Evolutionary conservation across 139 green algal species (phyloP).

Genomic region (Penium margaritaceum): DNA sequence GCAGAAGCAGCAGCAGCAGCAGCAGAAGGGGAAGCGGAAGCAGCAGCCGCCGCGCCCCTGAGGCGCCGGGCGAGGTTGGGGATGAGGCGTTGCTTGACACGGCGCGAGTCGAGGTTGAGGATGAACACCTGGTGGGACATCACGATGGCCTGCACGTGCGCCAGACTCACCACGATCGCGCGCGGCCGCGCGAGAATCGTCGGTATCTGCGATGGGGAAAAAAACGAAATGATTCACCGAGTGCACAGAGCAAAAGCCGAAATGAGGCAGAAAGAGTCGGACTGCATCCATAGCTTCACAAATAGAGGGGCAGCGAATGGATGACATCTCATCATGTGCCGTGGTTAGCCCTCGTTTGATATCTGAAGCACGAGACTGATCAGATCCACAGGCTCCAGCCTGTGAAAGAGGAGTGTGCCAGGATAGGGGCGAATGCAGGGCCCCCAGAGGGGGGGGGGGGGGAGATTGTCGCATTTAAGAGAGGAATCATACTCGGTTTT

Average conservation of each 20-base stretch:
- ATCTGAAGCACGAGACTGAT: no score
- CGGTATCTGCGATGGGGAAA: background rate
- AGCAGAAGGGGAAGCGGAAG: background rate
- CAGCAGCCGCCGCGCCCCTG: no score
- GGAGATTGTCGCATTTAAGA: background rate
- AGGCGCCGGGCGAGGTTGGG: constrained; percentile 14
- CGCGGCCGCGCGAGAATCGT: constrained; percentile 5
- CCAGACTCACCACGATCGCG: constrained; percentile 20
- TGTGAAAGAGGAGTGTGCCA: background rate
- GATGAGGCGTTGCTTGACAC: background rate
- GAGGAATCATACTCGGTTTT: background rate
- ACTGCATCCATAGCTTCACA: no score
- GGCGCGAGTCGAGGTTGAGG: constrained; percentile 1
- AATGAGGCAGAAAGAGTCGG: background rate
- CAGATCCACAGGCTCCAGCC: no score
- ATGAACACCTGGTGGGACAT: background rate
- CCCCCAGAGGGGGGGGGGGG: background rate
- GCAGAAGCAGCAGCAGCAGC: background rate
- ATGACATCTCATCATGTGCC: no score
- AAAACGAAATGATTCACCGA: background rate
- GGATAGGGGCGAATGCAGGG: background rate
- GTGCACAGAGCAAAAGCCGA: background rate
- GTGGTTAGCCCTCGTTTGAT: no score
- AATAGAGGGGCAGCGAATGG: no score
- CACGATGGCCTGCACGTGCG: constrained; percentile 9